Conservation (phyloP, 345 rosid genomes). For the Linum usitatissimum region DNA sequence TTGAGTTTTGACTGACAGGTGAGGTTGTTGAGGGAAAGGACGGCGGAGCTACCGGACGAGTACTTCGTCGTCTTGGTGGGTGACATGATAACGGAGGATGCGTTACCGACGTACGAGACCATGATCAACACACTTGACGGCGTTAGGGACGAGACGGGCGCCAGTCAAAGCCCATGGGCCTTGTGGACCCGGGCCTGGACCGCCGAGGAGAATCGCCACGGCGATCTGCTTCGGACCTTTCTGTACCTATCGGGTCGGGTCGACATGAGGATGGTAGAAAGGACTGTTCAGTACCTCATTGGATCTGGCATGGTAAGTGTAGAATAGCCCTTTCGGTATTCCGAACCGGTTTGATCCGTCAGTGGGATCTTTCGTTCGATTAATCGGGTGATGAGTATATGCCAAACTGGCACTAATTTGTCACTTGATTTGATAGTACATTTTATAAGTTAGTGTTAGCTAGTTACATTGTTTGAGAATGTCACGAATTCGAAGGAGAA, state of each 20-base stretch:
- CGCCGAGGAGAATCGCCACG: conserved; percentile 73
- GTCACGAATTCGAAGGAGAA: too few relatives aligned
- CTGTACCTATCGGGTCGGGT: conserved; percentile 71
- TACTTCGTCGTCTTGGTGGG: conserved; percentile 69
- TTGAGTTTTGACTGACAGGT: conserved; percentile 13
- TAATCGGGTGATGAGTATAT: too few relatives aligned
- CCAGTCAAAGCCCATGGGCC: conserved; percentile 64
- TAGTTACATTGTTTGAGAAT: too few relatives aligned
- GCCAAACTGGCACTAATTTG: too few relatives aligned
- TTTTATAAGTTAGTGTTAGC: too few relatives aligned
- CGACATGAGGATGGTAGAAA: conserved; percentile 55
- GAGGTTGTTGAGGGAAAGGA: conserved; percentile 39
- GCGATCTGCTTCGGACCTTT: conserved; percentile 47
- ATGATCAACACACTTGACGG: conserved; percentile 69
- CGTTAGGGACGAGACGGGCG: conserved; percentile 65
- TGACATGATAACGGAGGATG: conserved; percentile 82
- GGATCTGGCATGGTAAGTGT: conserved; percentile 54
- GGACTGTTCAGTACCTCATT: conserved; percentile 51
- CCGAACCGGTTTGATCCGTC: not conserved
- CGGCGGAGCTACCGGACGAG: conserved; percentile 50
- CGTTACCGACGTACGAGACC: conserved; percentile 63
- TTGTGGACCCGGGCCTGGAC: conserved; percentile 66
- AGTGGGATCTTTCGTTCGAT: not conserved
- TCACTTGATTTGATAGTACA: too few relatives aligned
- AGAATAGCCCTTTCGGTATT: not conserved